Evolutionary conservation across 1,284 basidiomycete species (phyloP), one percentile per base, ranked within the genome.

Genomic region (Ustilago xerochloae): DNA sequence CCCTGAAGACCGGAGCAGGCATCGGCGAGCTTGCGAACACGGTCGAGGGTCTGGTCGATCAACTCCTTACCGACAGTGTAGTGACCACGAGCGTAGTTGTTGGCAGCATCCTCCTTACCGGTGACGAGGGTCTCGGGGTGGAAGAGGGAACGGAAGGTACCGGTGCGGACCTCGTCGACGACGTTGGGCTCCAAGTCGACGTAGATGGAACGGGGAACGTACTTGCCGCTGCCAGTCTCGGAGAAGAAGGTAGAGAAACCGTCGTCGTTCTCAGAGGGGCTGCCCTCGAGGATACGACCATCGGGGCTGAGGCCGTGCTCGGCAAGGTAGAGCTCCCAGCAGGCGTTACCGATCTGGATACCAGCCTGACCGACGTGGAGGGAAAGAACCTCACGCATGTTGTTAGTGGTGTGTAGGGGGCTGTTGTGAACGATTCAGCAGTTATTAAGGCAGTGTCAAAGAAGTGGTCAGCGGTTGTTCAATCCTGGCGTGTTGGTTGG

Each of bases 121-220:
- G 92, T 94, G 86, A 99, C 93, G 89, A 99, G 91, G 71, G 94
- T 97, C 89, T 99, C 97, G 12, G 97, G 97, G 87, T 99, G 97
- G 89, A 99, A 99, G 53, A 99, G 90, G 72, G 90, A 91, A 84
- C 93, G 90, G 88, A 97, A 99, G 63, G 91, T 90, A 77, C 97
- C 97, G 59, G 90, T 93, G 87, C 93, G 93, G 84, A 99, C 94
- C 84, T 96, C 94, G 84, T 98, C 96, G 84, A 98, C 91, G 74
- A 91, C 96, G 84, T 94, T 93, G 61, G 95, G 95, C 87, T 97
- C 95, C 73, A 97, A 89, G 87, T 97, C 95, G 81, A 88, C 91
- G 87, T 99, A 99, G 82, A 99, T 90, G 61, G 95, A 97, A 78
- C 97, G 91, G 53, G 97, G 97, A 53, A 99, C 97, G 87, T 97